Conservation (phyloP, 2,329 filamentous ascomycete genomes). For the Beauveria rudraprayagi region DNA sequence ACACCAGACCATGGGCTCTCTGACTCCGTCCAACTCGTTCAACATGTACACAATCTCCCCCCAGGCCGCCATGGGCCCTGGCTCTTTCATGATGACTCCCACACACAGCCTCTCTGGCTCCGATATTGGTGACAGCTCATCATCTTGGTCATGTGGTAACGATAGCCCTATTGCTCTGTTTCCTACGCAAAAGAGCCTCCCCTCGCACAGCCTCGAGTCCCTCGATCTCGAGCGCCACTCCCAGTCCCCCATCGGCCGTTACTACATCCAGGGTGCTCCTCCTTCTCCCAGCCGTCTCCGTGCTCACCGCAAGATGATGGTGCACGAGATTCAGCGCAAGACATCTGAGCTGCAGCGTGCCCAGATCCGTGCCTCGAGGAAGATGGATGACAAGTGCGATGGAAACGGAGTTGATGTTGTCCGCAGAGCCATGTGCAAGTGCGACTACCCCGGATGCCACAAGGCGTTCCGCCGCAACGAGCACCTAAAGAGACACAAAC, state of each 20-base stretch:
- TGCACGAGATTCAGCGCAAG: conserved; percentile 36
- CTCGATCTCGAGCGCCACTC: conserved; percentile 30
- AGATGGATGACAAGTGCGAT: conserved; percentile 22
- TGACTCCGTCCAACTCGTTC: conserved; percentile 30
- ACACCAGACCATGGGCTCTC: conserved; percentile 26
- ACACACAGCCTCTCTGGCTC: conserved; percentile 32
- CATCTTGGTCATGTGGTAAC: conserved; percentile 32
- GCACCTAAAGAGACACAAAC: conserved; percentile 47
- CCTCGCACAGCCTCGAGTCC: conserved; percentile 24
- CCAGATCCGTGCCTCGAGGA: conserved; percentile 28
- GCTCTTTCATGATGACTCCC: conserved; percentile 32
- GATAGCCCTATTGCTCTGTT: conserved; percentile 35
- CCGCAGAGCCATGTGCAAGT: conserved; percentile 35
- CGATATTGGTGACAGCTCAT: conserved; percentile 28
- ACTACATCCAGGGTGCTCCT: conserved; percentile 24
- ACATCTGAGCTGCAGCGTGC: conserved; percentile 35
- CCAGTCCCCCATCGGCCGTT: conserved; percentile 25
- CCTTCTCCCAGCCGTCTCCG: conserved; percentile 26
- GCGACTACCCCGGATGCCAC: conserved; percentile 37
- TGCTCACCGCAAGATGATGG: conserved; percentile 31
- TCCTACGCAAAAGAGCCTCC: conserved; percentile 22
- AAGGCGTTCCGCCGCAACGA: conserved; percentile 45
- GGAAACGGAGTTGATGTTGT: conserved; percentile 27
- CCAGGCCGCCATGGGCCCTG: conserved; percentile 23
- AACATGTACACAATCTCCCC: conserved; percentile 29